Evolutionary conservation across 331 rosid genomes (phyloP).

Genomic region (Quercus phellos): DNA sequence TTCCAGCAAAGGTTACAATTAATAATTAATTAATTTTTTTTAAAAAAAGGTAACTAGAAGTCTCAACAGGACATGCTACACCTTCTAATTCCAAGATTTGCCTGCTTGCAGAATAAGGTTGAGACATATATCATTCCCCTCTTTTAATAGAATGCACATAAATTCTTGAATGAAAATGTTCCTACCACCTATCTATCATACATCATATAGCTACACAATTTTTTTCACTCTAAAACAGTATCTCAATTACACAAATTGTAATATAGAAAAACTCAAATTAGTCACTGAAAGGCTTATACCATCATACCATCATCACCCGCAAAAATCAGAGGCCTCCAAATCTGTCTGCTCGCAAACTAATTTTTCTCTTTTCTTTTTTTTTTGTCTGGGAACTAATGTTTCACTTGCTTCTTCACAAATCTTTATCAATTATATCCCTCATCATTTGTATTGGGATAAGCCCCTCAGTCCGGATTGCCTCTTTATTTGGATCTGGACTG

Average conservation of each 20-base stretch:
- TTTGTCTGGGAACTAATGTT: neutral
- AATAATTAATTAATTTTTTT: too few relatives aligned
- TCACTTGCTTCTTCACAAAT: constrained; percentile 44
- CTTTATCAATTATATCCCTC: constrained; percentile 72
- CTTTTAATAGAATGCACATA: constrained; percentile 16
- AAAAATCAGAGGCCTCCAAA: constrained; percentile 12
- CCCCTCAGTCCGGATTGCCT: constrained; percentile 85
- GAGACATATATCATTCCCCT: neutral
- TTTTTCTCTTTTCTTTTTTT: neutral
- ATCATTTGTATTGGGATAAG: constrained; percentile 90
- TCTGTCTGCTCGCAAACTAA: constrained; percentile 7
- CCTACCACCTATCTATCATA: constrained; percentile 8
- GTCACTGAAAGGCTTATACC: constrained; percentile 12
- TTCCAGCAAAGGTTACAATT: too few relatives aligned
- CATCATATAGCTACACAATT: constrained; percentile 23
- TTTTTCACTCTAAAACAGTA: constrained; percentile 11
- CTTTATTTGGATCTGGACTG: constrained; percentile 82
- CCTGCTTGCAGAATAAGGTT: neutral
- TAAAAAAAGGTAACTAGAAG: too few relatives aligned
- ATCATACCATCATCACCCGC: constrained; percentile 7
- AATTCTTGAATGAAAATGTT: constrained; percentile 4
- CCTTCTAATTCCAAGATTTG: too few relatives aligned
- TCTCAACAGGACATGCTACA: too few relatives aligned
- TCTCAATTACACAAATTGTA: constrained; percentile 23
- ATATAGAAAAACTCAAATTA: constrained; percentile 13